phyloP scores from a whole-genome alignment of 2,329 filamentous ascomycete genomes.

The Parascedosporium putredinis region DNA sequence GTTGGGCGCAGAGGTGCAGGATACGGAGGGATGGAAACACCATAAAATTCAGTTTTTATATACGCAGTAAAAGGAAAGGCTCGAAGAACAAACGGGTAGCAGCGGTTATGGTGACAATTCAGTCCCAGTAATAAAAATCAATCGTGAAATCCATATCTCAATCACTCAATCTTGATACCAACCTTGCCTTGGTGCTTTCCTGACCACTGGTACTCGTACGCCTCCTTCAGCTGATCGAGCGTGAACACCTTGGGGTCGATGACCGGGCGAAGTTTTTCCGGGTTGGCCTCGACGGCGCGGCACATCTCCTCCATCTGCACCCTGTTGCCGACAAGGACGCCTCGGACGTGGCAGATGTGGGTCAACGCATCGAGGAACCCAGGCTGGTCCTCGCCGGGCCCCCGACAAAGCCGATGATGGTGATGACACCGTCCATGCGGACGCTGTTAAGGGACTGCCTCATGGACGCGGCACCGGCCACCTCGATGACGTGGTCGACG shows the following conservation, averaged over 20 bases:
- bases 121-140: too few relatives aligned
- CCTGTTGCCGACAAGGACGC: constrained; percentile 34
- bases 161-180: constrained; percentile 20
- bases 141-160: too few relatives aligned
- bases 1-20: too few relatives aligned
- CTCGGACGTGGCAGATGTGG: constrained; percentile 30
- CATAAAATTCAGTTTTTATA: too few relatives aligned
- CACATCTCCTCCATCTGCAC: constrained; percentile 42
- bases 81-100: too few relatives aligned
- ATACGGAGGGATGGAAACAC: too few relatives aligned
- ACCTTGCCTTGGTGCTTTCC: constrained; percentile 30
- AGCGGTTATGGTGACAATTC: too few relatives aligned
- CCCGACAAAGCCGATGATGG: constrained; percentile 27
- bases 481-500: constrained; percentile 37
- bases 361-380: constrained; percentile 23
- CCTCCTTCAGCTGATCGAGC: constrained; percentile 33
- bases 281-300: constrained; percentile 34
- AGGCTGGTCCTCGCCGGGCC: constrained; percentile 18
- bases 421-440: constrained; percentile 35
- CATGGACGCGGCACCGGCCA: constrained; percentile 33
- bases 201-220: constrained; percentile 28
- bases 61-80: too few relatives aligned
- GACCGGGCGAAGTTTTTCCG: constrained; percentile 32
- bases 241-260: constrained; percentile 34
- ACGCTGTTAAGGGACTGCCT: constrained; percentile 33